Conservation (phyloP, 2,329 filamentous ascomycete genomes). For the Lachnellula occidentalis region DNA sequence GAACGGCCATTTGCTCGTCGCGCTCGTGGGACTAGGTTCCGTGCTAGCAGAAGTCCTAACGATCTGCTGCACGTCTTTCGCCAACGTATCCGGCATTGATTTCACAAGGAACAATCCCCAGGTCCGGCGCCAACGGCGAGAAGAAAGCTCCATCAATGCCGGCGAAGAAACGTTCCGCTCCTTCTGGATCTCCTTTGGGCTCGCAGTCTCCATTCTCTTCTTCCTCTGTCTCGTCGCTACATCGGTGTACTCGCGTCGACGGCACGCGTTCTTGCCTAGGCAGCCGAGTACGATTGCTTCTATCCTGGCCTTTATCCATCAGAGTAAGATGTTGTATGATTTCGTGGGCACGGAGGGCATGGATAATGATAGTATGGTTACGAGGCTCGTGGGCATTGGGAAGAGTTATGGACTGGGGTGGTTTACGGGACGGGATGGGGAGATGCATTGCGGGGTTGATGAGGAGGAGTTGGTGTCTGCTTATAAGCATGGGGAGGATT, state of each 20-base stretch:
- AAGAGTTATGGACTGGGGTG: constrained; percentile 72
- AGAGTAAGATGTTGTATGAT: constrained; percentile 72
- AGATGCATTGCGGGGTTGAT: constrained; percentile 72
- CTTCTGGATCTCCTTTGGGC: constrained; percentile 59
- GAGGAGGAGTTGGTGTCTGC: constrained; percentile 62
- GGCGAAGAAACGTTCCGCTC: constrained; percentile 57
- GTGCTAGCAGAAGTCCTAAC: constrained; percentile 70
- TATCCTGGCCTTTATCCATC: constrained; percentile 72
- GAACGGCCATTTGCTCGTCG: constrained; percentile 61
- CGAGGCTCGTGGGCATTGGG: constrained; percentile 50
- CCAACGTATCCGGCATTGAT: constrained; percentile 56
- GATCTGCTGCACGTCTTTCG: constrained; percentile 61
- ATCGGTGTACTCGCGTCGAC: constrained; percentile 56
- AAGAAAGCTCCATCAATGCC: constrained; percentile 34
- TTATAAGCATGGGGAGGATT: constrained; percentile 52
- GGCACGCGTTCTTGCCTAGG: constrained; percentile 67
- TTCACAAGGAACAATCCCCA: constrained; percentile 39
- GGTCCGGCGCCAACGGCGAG: not conserved
- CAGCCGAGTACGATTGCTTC: constrained; percentile 75
- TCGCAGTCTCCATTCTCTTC: constrained; percentile 57
- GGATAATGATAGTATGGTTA: constrained; percentile 55
- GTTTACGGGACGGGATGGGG: constrained; percentile 68
- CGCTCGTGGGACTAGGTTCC: constrained; percentile 63
- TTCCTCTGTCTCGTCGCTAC: constrained; percentile 52
- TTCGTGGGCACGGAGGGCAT: constrained; percentile 62